phyloP scores from a whole-genome alignment of 208 protist genomes.

The Acanthamoeba sp. region DNA sequence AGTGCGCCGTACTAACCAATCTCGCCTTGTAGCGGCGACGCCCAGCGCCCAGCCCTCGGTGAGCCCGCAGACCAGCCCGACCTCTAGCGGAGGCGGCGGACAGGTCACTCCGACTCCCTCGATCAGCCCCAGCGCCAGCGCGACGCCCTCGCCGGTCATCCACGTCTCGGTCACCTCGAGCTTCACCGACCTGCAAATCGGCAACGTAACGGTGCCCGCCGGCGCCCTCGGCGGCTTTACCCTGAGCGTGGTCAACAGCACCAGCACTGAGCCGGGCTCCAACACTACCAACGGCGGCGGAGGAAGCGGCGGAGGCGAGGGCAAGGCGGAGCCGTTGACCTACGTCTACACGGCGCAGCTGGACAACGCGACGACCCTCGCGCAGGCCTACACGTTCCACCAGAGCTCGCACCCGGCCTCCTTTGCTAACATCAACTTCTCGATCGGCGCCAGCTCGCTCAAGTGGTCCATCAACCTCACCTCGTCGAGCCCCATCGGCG shows the following conservation, averaged over 20 bases:
- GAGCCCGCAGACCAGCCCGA: neutral
- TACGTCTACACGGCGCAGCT: constrained; percentile 12
- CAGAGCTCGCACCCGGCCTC: neutral
- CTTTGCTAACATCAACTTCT: neutral
- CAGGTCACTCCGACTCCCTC: neutral
- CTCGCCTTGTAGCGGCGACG: neutral
- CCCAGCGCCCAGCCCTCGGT: neutral
- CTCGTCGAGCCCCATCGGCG: neutral
- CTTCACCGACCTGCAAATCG: neutral
- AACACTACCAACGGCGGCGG: neutral
- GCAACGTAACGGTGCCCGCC: neutral
- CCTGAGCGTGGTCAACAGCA: neutral
- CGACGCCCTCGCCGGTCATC: neutral
- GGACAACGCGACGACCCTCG: neutral
- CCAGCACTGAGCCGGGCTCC: neutral
- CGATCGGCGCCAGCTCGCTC: neutral
- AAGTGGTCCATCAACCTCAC: constrained; percentile 38
- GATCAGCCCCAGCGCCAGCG: neutral
- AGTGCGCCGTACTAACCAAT: neutral
- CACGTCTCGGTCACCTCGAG: neutral
- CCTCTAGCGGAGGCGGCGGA: neutral
- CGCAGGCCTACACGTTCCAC: constrained; percentile 19
- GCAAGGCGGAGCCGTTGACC: neutral
- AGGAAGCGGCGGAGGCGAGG: neutral
- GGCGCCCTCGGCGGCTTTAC: neutral